These are phyloP conservation scores for Rhynchospora breviuscula DNA, from an alignment of 176 grass and related monocot species.

Conservation along the genomic window DNA sequence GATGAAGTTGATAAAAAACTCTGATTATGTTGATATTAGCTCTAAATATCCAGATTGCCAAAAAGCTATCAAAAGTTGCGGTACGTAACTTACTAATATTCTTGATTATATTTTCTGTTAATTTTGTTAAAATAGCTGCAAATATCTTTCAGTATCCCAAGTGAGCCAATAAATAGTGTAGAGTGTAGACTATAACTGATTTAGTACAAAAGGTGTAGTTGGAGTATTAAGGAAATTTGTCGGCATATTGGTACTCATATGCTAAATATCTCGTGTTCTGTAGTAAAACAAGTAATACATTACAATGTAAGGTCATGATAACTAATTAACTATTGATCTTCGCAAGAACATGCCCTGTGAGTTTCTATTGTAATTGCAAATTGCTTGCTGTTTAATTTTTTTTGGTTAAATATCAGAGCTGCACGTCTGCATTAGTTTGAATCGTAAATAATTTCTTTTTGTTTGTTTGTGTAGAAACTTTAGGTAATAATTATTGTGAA, in stretches of 20 bases:
- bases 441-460: background rate
- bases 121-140: background rate
- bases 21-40: constrained; percentile 84
- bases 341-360: background rate
- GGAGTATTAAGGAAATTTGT: background rate
- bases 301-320: background rate
- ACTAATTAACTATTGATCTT: background rate
- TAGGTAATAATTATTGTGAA: constrained; percentile 56
- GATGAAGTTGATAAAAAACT: constrained; percentile 65
- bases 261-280: background rate
- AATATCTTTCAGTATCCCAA: background rate
- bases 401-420: background rate
- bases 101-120: background rate
- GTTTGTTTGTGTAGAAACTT: constrained; percentile 3
- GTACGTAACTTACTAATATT: constrained; percentile 34
- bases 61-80: constrained; percentile 72
- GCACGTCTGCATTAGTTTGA: background rate
- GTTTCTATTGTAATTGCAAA: background rate
- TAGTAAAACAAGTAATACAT: background rate
- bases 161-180: background rate
- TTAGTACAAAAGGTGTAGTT: background rate
- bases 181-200: too few relatives aligned
- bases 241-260: background rate
- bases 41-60: constrained; percentile 73
- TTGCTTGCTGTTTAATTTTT: background rate